Base-by-base conservation (phyloP, 805 yeast genomes). In the Myxozyma sirexii region DNA sequence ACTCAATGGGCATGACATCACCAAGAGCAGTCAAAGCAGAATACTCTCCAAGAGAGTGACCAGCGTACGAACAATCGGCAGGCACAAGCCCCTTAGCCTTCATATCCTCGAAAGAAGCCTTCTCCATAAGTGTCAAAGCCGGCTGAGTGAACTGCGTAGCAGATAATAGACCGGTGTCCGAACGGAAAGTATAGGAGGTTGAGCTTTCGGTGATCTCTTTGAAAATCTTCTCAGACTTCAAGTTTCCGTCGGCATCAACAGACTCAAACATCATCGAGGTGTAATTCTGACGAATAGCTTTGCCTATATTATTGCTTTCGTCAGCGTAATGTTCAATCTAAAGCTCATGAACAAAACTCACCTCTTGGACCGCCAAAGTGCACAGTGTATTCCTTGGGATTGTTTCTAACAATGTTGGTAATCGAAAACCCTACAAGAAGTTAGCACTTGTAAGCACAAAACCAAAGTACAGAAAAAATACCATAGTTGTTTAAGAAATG, bases 121-220 rank as follows among this genome's bases (percentile, higher is more conserved):
- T 93, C 82, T 94, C 99, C 99, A 96, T 94, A 73, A 94, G 83
- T 17, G 99, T 94, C 75, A 94, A 84, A 21, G 99, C 99, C 41
- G 99, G 99, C 81, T 94, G 99, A 17, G 99, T 94, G 79, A 94
- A 94, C 80, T 94, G 99, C 59, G 99, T 94, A 64, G 98, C 97
- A 62, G 97, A 88, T 71, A 94, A 81, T 76, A 94, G 84, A 77
- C 99, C 99, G 64, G 91, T 86, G 72, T 96, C 96, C 38, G 97
- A 89, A 71, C 79, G 85, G 81, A 93, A 94, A 31, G 97, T 90
- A 81, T 79, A 88, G 27, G 92, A 88, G 46, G 90, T 84, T 31
- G 97, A 87, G 63, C 80, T 79, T 67, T 88, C 87, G 70, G 85
- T 86, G 72, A 94, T 92, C 53, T 84, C 90, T 79, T 93, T 94